A percentile compares a stretch with the other conserved stretches of the same genome.
Conservation (phyloP, 2,329 filamentous ascomycete genomes). For the Microsporum audouinii region DNA sequence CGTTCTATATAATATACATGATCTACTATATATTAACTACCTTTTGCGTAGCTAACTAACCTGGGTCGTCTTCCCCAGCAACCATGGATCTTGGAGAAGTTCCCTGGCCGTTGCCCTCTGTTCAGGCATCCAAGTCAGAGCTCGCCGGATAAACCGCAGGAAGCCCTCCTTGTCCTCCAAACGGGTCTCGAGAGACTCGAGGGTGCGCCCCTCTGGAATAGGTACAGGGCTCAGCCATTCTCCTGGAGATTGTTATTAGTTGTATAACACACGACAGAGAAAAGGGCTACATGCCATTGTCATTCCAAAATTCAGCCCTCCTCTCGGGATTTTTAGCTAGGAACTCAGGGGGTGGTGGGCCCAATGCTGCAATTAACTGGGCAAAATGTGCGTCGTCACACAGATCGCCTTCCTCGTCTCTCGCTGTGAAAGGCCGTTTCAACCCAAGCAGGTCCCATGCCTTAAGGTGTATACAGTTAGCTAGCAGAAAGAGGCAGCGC, state of each 20-base stretch:
- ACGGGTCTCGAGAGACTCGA: background rate
- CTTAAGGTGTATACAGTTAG: slow-evolving; percentile 17
- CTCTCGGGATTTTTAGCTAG: slow-evolving; percentile 14
- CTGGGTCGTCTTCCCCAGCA: background rate
- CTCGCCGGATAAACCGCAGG: slow-evolving; percentile 25
- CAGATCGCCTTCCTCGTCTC: slow-evolving; percentile 24
- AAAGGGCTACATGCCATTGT: slow-evolving; percentile 21
- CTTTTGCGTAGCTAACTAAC: background rate
- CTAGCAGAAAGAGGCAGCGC: too few species aligned
- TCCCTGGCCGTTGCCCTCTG: slow-evolving; percentile 23
- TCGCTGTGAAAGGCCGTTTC: slow-evolving; percentile 30
- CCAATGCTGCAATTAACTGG: slow-evolving; percentile 35
- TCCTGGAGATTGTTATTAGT: slow-evolving; percentile 12
- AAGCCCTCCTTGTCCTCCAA: slow-evolving; percentile 19
- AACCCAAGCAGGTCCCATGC: slow-evolving; percentile 39
- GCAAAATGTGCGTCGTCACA: slow-evolving; percentile 36
- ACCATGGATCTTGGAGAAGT: slow-evolving; percentile 6
- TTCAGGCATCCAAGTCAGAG: slow-evolving; percentile 29
- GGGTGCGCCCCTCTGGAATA: slow-evolving; percentile 18
- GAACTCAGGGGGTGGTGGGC: slow-evolving; percentile 29
- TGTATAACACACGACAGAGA: background rate
- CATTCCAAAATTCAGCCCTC: slow-evolving; percentile 28
- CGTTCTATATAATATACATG: background rate
- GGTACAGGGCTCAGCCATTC: slow-evolving; percentile 21
- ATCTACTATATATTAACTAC: background rate